Evolutionary conservation across 2,329 filamentous ascomycete genomes (phyloP).

Genomic region (Zymoseptoria tritici): DNA sequence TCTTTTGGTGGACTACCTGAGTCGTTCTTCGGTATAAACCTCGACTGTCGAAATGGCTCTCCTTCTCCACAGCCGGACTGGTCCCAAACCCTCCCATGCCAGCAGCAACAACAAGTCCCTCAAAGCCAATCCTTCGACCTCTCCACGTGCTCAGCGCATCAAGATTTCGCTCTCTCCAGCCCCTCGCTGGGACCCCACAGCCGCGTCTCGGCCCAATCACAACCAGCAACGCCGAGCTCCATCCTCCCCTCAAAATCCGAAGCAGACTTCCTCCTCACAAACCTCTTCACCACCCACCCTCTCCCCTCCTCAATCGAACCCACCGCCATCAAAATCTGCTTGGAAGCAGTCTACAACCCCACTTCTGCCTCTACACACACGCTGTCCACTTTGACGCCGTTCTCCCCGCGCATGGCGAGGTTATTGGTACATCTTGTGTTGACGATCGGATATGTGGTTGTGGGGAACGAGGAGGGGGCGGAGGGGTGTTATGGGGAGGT

Average conservation of each 20-base stretch:
- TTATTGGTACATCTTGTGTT: constrained; percentile 8
- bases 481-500: background rate
- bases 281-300: background rate
- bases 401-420: constrained; percentile 7
- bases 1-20: constrained; percentile 10
- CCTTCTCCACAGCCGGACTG: background rate
- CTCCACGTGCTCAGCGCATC: constrained; percentile 1
- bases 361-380: background rate
- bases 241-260: constrained; percentile 1
- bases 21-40: constrained; percentile 6
- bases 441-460: constrained; percentile 1
- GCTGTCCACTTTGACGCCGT: constrained; percentile 7
- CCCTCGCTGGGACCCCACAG: too few relatives aligned
- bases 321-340: constrained; percentile 10
- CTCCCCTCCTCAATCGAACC: constrained; percentile 5
- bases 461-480: background rate
- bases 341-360: constrained; percentile 8
- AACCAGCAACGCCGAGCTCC: too few relatives aligned
- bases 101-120: background rate
- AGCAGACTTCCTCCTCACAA: constrained; percentile 4
- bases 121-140: background rate
- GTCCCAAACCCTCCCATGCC: background rate
- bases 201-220: too few relatives aligned
- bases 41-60: background rate
- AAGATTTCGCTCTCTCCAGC: constrained; percentile 5